Conservation (phyloP, 805 yeast species). For the Candida arabinofermentans region DNA sequence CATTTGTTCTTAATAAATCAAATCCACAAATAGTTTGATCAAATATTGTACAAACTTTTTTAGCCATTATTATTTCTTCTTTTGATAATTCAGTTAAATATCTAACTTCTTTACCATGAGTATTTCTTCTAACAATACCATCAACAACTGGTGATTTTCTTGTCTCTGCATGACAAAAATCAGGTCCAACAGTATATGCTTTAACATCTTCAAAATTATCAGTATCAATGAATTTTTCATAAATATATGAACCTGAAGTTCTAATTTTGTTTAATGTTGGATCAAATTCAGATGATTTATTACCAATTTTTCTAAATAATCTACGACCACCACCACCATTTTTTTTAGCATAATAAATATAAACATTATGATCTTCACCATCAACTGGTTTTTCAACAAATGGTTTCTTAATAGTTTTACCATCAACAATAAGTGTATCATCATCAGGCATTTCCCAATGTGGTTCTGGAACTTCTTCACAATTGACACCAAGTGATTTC, state of each 20-base stretch:
- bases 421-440: conserved; percentile 75
- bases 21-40: conserved; percentile 97
- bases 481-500: conserved; percentile 55
- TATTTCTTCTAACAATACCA: conserved; percentile 94
- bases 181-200: conserved; percentile 93
- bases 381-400: conserved; percentile 98
- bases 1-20: conserved; percentile 85
- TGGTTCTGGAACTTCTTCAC: conserved; percentile 55
- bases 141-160: conserved; percentile 99
- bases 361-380: conserved; percentile 97
- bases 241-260: conserved; percentile 85
- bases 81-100: conserved; percentile 76
- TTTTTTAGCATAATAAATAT: conserved; percentile 80
- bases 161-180: conserved; percentile 95
- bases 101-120: conserved; percentile 95
- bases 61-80: conserved; percentile 79
- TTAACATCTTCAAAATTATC: conserved; percentile 98
- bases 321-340: conserved; percentile 98
- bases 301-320: conserved; percentile 91
- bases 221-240: conserved; percentile 95
- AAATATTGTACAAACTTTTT: conserved; percentile 67
- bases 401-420: conserved; percentile 72
- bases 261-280: conserved; percentile 71
- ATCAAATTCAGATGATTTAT: conserved; percentile 94
- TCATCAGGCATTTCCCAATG: conserved; percentile 86